Evolutionary conservation across 2,329 filamentous ascomycete genomes (phyloP).

Genomic region (Sporothrix humicola): DNA sequence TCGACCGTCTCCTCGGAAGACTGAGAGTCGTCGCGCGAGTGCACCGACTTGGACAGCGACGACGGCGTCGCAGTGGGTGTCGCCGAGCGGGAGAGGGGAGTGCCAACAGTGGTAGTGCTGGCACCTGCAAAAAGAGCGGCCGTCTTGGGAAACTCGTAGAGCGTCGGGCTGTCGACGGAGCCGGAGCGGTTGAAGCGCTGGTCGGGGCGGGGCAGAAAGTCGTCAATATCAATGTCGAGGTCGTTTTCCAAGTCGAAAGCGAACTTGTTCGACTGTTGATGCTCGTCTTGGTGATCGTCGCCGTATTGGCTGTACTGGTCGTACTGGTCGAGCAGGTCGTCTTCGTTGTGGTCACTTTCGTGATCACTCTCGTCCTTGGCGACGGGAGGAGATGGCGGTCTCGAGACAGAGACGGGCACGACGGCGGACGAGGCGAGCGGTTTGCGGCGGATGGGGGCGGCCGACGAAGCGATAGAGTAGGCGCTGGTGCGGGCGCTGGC

Average conservation of each 20-base stretch:
- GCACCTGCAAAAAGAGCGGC: not conserved
- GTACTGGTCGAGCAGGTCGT: constrained; percentile 18
- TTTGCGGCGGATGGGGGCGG: constrained; percentile 59
- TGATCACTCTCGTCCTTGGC: not conserved
- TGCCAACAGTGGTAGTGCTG: too few relatives aligned
- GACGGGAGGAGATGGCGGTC: not conserved
- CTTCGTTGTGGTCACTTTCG: not conserved
- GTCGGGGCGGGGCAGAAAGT: constrained; percentile 55
- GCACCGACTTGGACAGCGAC: constrained; percentile 34
- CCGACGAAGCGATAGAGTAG: not conserved
- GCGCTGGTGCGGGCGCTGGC: constrained; percentile 28
- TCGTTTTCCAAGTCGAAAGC: constrained; percentile 23
- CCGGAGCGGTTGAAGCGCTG: constrained; percentile 60
- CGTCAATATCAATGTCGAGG: constrained; percentile 39
- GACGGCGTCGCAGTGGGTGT: constrained; percentile 22
- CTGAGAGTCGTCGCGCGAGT: constrained; percentile 7
- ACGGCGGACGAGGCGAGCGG: constrained; percentile 54
- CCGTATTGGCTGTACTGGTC: constrained; percentile 16
- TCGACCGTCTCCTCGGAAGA: constrained; percentile 20
- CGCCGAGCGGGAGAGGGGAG: not conserved
- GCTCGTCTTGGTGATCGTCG: not conserved
- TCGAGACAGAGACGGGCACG: not conserved
- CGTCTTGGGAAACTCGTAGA: constrained; percentile 61
- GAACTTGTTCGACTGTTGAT: not conserved
- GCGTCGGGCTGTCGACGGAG: constrained; percentile 65